phyloP scores from a whole-genome alignment of 768 basidiomycete genomes.

The Kondoa subrosea region DNA sequence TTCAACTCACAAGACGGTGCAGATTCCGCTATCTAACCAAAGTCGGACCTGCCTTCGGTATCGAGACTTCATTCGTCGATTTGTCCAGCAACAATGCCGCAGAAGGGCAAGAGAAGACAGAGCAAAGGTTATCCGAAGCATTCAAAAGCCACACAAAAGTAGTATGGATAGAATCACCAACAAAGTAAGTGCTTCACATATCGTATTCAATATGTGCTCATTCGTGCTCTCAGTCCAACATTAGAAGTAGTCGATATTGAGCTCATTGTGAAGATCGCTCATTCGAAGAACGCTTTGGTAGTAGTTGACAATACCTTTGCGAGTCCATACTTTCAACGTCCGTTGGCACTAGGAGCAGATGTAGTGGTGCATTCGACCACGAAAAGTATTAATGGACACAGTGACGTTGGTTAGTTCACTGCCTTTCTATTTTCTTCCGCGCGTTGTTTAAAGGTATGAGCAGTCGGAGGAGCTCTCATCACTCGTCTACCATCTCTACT shows the following conservation, averaged over 20 bases:
- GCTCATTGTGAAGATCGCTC: constrained; percentile 50
- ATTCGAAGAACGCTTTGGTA: constrained; percentile 48
- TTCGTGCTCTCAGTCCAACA: constrained; percentile 85
- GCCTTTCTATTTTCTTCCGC: background rate
- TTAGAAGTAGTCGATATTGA: constrained; percentile 68
- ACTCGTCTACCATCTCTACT: background rate
- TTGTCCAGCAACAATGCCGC: constrained; percentile 9
- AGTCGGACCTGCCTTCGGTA: constrained; percentile 51
- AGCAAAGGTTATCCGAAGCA: constrained; percentile 48
- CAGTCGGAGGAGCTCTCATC: constrained; percentile 18
- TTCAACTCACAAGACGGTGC: no score
- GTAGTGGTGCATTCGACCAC: constrained; percentile 54
- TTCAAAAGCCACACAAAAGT: constrained; percentile 73
- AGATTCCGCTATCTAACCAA: constrained; percentile 62
- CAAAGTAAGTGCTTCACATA: no score
- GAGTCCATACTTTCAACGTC: constrained; percentile 77
- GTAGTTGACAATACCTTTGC: constrained; percentile 56
- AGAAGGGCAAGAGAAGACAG: constrained; percentile 40
- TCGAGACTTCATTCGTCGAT: constrained; percentile 64
- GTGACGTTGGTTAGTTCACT: constrained; percentile 37
- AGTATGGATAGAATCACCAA: constrained; percentile 88
- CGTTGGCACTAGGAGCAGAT: constrained; percentile 58
- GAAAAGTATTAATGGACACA: constrained; percentile 75
- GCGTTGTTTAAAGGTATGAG: background rate
- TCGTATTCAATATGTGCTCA: no score